Percentiles rank a stretch among this genome's conserved stretches.
Evolutionary conservation across 1,139 yeast genomes (phyloP).

Genomic region (Eremothecium cymbalariae): DNA sequence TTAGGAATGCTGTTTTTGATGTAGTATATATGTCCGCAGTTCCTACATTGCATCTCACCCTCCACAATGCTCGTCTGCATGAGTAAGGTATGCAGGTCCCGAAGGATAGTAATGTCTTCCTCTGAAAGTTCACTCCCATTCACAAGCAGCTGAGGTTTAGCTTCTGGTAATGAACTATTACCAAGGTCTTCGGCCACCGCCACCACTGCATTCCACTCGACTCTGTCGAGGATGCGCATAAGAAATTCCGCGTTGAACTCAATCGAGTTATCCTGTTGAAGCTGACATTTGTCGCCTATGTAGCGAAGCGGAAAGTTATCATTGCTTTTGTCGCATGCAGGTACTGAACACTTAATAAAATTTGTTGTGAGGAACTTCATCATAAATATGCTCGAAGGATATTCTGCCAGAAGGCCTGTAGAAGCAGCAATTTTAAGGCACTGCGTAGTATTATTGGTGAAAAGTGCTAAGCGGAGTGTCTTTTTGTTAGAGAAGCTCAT

Average conservation of each 20-base stretch:
- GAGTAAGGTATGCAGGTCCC: slow-evolving; percentile 68
- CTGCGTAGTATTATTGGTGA: no score
- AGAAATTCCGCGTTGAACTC: slow-evolving; percentile 82
- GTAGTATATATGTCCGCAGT: slow-evolving; percentile 80
- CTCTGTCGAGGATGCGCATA: slow-evolving; percentile 64
- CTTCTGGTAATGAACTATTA: slow-evolving; percentile 46
- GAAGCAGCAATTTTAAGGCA: no score
- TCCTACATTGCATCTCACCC: slow-evolving; percentile 82
- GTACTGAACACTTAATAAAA: slow-evolving; percentile 89
- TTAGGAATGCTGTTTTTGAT: slow-evolving; percentile 93
- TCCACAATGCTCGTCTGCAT: slow-evolving; percentile 79
- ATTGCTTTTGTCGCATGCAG: slow-evolving; percentile 64
- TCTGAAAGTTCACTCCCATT: slow-evolving; percentile 32
- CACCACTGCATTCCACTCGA: slow-evolving; percentile 82
- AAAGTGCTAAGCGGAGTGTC: no score
- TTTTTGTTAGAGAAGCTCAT: no score
- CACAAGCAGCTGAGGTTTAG: slow-evolving; percentile 40
- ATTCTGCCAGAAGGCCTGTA: no score
- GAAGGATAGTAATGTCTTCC: slow-evolving; percentile 55
- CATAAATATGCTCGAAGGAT: no score
- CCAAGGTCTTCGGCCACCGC: slow-evolving; percentile 72
- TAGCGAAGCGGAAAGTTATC: slow-evolving; percentile 76
- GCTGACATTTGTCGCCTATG: slow-evolving; percentile 49
- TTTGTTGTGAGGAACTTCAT: slow-evolving; percentile 95
- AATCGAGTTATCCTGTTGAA: slow-evolving; percentile 62